Evolutionary conservation across 192 early-diverging fungal genomes (phyloP).

Genomic region (Dimargaris verticillata): DNA sequence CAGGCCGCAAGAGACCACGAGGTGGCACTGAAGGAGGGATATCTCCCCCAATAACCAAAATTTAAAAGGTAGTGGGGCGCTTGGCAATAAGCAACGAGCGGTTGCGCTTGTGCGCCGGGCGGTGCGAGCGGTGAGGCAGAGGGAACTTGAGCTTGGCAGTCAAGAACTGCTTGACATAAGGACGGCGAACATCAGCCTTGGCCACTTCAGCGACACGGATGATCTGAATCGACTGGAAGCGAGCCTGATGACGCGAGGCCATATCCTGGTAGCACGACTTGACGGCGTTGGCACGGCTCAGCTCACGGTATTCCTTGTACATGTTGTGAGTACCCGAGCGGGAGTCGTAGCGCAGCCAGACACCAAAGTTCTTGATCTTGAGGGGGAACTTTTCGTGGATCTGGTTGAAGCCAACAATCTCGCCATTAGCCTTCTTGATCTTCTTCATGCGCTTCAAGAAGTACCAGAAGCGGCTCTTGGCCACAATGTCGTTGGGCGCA

Average conservation of each 20-base stretch:
- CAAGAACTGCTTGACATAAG: constrained; percentile 94
- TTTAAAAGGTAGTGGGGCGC: constrained; percentile 79
- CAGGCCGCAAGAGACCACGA: too few relatives aligned
- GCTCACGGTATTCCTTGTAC: constrained; percentile 99
- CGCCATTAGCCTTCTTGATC: constrained; percentile 97
- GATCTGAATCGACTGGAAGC: constrained; percentile 96
- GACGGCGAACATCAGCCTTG: constrained; percentile 79
- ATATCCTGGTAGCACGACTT: constrained; percentile 84
- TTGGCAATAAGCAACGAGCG: constrained; percentile 72
- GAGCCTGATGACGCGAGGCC: constrained; percentile 96
- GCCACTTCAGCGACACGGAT: constrained; percentile 91
- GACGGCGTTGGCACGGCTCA: constrained; percentile 62
- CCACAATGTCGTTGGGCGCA: constrained; percentile 94
- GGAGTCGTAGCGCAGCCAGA: constrained; percentile 99
- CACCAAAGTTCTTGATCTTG: constrained; percentile 93
- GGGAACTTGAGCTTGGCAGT: constrained; percentile 88
- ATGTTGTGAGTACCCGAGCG: constrained; percentile 99
- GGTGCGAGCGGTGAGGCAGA: constrained; percentile 86
- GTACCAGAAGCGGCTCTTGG: constrained; percentile 99
- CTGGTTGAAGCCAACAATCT: constrained; percentile 95
- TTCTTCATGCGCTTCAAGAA: constrained; percentile 97
- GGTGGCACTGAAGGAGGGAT: too few relatives aligned
- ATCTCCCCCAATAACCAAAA: too few relatives aligned
- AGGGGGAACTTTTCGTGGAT: constrained; percentile 89
- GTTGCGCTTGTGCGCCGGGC: constrained; percentile 67